phyloP scores from a whole-genome alignment of 345 rosid genomes.

The Eucalyptus victrix region DNA sequence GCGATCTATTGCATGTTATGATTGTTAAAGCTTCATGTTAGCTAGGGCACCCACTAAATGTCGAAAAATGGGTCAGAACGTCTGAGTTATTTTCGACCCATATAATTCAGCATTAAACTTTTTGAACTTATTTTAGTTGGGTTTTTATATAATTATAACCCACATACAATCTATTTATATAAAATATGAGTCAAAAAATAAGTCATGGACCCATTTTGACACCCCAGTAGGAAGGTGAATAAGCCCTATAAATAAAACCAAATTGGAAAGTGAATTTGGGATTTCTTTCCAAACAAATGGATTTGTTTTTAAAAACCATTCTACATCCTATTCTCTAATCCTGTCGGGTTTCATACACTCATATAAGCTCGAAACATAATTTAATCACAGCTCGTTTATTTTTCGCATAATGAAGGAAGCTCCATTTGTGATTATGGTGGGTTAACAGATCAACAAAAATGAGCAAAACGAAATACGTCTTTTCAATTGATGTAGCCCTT shows the following conservation, averaged over 20 bases:
- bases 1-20: no score
- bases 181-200: no score
- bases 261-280: not conserved
- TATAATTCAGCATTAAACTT: no score
- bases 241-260: not conserved
- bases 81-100: rapidly evolving
- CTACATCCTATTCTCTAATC: not conserved
- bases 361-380: not conserved
- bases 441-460: not conserved
- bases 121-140: no score
- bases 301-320: not conserved
- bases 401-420: not conserved
- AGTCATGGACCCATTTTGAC: no score
- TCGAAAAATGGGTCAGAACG: no score
- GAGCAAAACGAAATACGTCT: not conserved
- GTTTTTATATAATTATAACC: no score
- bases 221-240: not conserved
- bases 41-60: no score
- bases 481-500: not conserved
- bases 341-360: not conserved
- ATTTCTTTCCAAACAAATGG: not conserved
- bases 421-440: not conserved
- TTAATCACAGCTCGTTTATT: not conserved
- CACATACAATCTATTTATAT: no score
- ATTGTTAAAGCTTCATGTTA: no score